phyloP scores from a whole-genome alignment of 2,329 filamentous ascomycete genomes.

The Aspergillus ochraceoroseus region DNA sequence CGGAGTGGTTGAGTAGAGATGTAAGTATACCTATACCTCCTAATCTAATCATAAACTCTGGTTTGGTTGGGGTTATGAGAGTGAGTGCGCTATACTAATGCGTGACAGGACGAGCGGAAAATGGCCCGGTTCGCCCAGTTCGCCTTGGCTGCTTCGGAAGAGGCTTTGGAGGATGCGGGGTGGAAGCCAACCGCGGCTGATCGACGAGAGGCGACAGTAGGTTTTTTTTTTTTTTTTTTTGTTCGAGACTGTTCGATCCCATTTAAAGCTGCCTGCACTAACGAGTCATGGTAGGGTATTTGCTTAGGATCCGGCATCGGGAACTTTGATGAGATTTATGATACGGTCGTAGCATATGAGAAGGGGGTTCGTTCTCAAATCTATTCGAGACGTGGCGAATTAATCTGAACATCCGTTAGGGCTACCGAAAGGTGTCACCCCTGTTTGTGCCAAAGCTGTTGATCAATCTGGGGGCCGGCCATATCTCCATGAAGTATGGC shows the following conservation, averaged over 20 bases:
- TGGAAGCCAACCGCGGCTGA: constrained; percentile 62
- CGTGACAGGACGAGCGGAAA: constrained; percentile 58
- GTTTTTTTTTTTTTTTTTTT: constrained; percentile 12
- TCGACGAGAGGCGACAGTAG: constrained; percentile 65
- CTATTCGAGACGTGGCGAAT: neutral
- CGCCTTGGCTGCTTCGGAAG: constrained; percentile 76
- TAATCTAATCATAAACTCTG: too few relatives aligned
- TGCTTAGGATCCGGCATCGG: constrained; percentile 94
- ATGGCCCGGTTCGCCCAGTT: constrained; percentile 94
- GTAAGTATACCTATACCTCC: constrained; percentile 27
- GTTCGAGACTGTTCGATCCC: too few relatives aligned
- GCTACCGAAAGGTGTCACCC: constrained; percentile 88
- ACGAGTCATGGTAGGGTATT: constrained; percentile 56
- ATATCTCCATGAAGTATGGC: constrained; percentile 87
- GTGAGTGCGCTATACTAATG: too few relatives aligned
- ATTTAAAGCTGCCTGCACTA: too few relatives aligned
- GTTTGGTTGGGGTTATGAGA: too few relatives aligned
- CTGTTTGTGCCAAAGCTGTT: constrained; percentile 88
- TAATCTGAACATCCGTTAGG: constrained; percentile 49
- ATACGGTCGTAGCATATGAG: constrained; percentile 71
- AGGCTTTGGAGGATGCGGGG: constrained; percentile 76
- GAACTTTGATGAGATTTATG: constrained; percentile 84
- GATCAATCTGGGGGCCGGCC: constrained; percentile 91
- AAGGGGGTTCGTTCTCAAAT: constrained; percentile 55
- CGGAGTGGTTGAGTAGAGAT: constrained; percentile 44